Evolutionary conservation across 306 rosid genomes (phyloP).

Genomic region (Inga leiocalycina): DNA sequence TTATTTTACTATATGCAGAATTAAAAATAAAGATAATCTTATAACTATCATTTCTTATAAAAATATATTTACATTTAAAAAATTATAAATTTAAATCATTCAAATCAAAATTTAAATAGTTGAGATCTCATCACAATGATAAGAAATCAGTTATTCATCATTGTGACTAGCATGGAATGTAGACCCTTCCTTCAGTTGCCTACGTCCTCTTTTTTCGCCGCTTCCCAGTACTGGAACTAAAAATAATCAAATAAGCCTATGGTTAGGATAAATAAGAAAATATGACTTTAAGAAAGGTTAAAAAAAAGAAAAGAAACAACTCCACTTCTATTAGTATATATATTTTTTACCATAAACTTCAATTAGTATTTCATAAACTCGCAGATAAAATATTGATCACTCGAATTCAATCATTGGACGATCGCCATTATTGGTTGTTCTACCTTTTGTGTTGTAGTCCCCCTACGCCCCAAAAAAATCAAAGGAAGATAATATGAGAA

Average conservation of each 20-base stretch:
- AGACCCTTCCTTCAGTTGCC: neutral
- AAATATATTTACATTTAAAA: too few species aligned
- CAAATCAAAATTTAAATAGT: too few species aligned
- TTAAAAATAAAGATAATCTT: too few species aligned
- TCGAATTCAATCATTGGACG: neutral
- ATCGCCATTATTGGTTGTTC: slow-evolving; percentile 24
- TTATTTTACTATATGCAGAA: too few species aligned
- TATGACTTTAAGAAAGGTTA: neutral
- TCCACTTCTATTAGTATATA: neutral
- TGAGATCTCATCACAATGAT: too few species aligned
- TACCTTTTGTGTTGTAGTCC: neutral
- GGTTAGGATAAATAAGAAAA: neutral
- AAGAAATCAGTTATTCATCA: too few species aligned
- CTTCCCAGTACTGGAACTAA: neutral
- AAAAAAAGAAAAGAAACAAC: neutral
- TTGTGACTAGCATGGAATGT: too few species aligned
- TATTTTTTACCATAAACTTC: neutral
- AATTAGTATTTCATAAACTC: neutral
- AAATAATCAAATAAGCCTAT: neutral
- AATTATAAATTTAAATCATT: too few species aligned
- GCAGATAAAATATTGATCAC: neutral
- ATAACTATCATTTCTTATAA: too few species aligned
- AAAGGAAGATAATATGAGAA: neutral
- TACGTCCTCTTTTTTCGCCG: neutral
- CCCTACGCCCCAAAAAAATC: neutral